Percentiles rank a stretch among this genome's conserved stretches.
phyloP scores from a whole-genome alignment of 1,284 basidiomycete genomes.

The Moniliella sp. region DNA sequence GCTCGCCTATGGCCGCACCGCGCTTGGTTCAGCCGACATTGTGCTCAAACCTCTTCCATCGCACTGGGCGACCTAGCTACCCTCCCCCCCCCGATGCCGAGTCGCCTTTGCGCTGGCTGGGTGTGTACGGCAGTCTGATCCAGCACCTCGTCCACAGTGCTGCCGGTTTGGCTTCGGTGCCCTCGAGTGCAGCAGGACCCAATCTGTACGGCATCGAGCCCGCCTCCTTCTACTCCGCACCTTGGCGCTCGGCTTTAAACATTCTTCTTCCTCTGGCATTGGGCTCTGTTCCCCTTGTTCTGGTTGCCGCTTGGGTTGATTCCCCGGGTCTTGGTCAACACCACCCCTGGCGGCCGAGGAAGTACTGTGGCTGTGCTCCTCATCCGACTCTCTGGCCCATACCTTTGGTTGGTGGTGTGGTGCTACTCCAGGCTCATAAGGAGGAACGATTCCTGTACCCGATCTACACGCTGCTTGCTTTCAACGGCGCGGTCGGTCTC shows the following conservation, averaged over 20 bases:
- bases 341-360: constrained; percentile 1
- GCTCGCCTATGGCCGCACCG: constrained; percentile 58
- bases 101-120: too few relatives aligned
- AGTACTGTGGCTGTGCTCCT: constrained; percentile 41
- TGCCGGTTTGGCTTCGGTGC: too few relatives aligned
- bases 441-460: constrained; percentile 97
- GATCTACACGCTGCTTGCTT: constrained; percentile 68
- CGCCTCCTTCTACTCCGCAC: constrained; percentile 37
- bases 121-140: too few relatives aligned
- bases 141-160: too few relatives aligned
- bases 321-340: constrained; percentile 53
- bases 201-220: constrained; percentile 82
- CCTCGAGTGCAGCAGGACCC: too few relatives aligned
- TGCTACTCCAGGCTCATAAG: constrained; percentile 71
- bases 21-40: constrained; percentile 76
- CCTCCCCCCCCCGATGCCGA: too few relatives aligned
- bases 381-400: constrained; percentile 59
- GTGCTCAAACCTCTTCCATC: constrained; percentile 59
- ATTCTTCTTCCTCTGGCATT: constrained; percentile 53
- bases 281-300: constrained; percentile 44
- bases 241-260: constrained; percentile 75
- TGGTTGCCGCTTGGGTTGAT: constrained; percentile 56
- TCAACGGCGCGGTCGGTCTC: constrained; percentile 64
- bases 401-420: constrained; percentile 64
- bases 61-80: too few relatives aligned